These are phyloP conservation scores for Sophora flavescens DNA, from an alignment of 306 rosid genomes.

Conservation along the genomic window DNA sequence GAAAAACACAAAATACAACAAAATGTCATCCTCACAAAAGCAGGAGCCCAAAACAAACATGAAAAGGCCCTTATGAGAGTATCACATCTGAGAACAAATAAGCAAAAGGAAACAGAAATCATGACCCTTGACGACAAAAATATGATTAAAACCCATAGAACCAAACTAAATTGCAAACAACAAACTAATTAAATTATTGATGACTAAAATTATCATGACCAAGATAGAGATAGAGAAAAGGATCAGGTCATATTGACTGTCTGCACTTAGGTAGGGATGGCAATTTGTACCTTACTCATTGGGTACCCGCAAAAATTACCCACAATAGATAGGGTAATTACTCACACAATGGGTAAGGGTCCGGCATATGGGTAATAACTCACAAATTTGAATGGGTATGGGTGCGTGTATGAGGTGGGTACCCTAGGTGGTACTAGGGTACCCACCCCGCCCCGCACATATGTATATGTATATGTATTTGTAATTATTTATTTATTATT, in stretches of 20 bases:
- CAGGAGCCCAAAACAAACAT: constrained; percentile 24
- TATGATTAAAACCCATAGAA: constrained; percentile 24
- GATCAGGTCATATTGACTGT: neutral
- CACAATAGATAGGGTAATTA: no score
- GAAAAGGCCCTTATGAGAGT: constrained; percentile 25
- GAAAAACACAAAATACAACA: constrained; percentile 45
- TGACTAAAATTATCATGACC: constrained; percentile 33
- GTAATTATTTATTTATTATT: no score
- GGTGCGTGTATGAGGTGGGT: no score
- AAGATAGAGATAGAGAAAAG: constrained; percentile 25
- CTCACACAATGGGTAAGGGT: no score
- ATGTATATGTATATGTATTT: no score
- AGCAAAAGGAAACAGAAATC: constrained; percentile 31
- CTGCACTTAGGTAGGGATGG: constrained; percentile 15
- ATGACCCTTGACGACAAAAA: constrained; percentile 33
- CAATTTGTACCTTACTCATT: neutral
- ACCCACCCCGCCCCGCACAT: no score
- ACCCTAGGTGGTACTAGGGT: no score
- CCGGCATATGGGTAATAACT: no score
- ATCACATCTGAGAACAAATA: constrained; percentile 33
- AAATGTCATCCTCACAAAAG: constrained; percentile 28
- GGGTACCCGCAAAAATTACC: no score
- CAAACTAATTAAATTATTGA: constrained; percentile 36
- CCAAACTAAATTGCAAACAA: constrained; percentile 29
- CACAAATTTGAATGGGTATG: no score